Percentiles rank a stretch among this genome's conserved stretches.
phyloP scores from a whole-genome alignment of 2,329 filamentous ascomycete genomes.

The Aureobasidium sp. region DNA sequence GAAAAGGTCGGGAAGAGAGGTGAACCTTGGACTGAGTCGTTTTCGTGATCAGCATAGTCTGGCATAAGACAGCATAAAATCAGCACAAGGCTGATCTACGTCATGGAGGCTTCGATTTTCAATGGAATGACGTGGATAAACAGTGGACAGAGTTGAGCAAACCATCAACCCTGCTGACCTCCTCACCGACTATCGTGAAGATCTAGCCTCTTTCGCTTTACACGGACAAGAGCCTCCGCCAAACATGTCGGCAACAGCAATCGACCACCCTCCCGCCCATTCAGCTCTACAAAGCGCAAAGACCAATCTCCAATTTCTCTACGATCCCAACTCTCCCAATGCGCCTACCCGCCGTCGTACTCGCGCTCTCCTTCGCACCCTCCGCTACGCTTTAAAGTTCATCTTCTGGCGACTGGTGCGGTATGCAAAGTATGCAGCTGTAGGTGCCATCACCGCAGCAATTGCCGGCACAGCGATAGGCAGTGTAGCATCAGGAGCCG shows the following conservation, averaged over 20 bases:
- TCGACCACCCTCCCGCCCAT: background rate
- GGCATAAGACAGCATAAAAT: background rate
- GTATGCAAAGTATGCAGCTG: conserved; percentile 39
- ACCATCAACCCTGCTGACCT: no score
- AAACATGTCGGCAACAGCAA: conserved; percentile 2
- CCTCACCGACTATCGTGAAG: no score
- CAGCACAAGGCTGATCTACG: no score
- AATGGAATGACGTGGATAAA: no score
- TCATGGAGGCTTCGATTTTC: no score
- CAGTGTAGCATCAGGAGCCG: conserved; percentile 32
- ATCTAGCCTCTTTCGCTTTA: background rate
- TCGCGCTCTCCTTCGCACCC: conserved; percentile 32
- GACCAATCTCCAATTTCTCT: conserved; percentile 30
- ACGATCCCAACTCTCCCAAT: conserved; percentile 28
- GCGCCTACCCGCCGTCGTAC: conserved; percentile 33
- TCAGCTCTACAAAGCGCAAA: conserved; percentile 21
- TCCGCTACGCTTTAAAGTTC: conserved; percentile 35
- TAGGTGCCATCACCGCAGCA: conserved; percentile 34
- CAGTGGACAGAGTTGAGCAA: no score
- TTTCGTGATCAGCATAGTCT: background rate
- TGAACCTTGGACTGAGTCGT: background rate
- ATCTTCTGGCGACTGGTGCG: conserved; percentile 37
- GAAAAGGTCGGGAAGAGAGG: background rate
- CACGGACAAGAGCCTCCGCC: no score
- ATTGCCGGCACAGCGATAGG: conserved; percentile 34